Evolutionary conservation across 2,329 filamentous ascomycete genomes (phyloP), one percentile per base, ranked within the genome.

Genomic region (Parafenestella ontariensis): DNA sequence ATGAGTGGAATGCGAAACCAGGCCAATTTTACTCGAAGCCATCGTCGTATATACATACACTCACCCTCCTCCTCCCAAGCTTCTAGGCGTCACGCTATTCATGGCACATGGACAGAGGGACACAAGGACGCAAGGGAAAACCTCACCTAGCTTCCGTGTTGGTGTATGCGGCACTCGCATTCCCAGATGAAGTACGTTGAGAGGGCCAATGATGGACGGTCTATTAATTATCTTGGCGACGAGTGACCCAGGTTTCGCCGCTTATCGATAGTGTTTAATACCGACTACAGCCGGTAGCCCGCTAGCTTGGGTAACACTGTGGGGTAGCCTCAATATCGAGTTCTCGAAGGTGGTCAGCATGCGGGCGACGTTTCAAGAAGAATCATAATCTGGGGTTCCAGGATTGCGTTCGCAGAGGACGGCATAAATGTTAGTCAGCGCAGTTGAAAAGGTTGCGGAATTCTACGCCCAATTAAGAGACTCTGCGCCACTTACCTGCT

Each of bases 261-360:
- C 59, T 60, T 65, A 64, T 66, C 58, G 67, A 70, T 69, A 69
- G 60, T 64, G 59, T 50, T 56, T 56, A 62, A 63, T 64, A 62
- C 65, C 61, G 56, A 55, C 10, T 59, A 62, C 51, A 62, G 61
- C 64, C 64, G 64, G 61, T 26, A 55, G 29, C 54, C 52, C 43
- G 23, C 40, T 18, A 33, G 28, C 28, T 39, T 44, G 54, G 49
- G 46, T 31, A 42, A 51, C 24, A 47, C 15, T 58, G 60, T 62
- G 56, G 61, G 59, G 57, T 56, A 61, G 48, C 43, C 37, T 29
- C 39, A 34, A 42, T 55, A 54, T 48, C 45, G 43, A 23, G 23
- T 41, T 50, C 29, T 47, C 13, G 26, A 37, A 43, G 42, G 47
- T 24, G 28, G 56, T 53, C 53, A 56, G 49, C 46, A 47, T 46